A percentile compares a stretch with the other conserved stretches of the same genome.
phyloP scores from a whole-genome alignment of 257 asterid genomes.

The Solanum okadae region DNA sequence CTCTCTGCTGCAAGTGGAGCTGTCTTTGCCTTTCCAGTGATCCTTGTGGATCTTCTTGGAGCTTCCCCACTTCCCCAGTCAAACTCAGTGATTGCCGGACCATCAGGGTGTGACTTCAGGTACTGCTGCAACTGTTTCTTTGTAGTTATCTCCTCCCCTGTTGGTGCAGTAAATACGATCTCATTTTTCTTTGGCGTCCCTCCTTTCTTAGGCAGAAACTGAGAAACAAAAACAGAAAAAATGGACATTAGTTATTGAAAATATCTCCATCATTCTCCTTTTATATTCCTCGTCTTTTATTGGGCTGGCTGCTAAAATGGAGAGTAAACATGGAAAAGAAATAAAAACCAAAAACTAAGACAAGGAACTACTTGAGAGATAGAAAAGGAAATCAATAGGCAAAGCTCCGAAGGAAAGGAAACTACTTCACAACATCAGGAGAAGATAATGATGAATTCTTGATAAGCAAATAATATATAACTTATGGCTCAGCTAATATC shows the following conservation, averaged over 20 bases:
- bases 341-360: not conserved
- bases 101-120: constrained; percentile 42
- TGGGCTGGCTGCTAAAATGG: not conserved
- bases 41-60: constrained; percentile 48
- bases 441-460: not conserved
- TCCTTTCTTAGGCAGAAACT: constrained; percentile 24
- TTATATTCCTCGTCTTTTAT: not conserved
- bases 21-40: constrained; percentile 29
- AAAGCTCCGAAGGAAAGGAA: not conserved
- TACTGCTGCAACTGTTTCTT: constrained; percentile 33
- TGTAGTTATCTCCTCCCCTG: constrained; percentile 38
- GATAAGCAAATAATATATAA: not conserved
- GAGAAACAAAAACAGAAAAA: not conserved
- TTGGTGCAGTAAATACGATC: constrained; percentile 39
- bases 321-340: not conserved
- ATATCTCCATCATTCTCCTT: not conserved
- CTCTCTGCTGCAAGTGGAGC: constrained; percentile 17
- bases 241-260: not conserved
- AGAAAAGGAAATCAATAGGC: not conserved
- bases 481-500: not conserved
- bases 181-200: constrained; percentile 33
- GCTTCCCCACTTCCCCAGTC: constrained; percentile 50
- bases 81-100: constrained; percentile 28
- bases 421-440: not conserved
- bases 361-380: not conserved